Evolutionary conservation across 805 yeast species (phyloP), one percentile per base, ranked within the genome.

Genomic region (Torulaspora delbrueckii): DNA sequence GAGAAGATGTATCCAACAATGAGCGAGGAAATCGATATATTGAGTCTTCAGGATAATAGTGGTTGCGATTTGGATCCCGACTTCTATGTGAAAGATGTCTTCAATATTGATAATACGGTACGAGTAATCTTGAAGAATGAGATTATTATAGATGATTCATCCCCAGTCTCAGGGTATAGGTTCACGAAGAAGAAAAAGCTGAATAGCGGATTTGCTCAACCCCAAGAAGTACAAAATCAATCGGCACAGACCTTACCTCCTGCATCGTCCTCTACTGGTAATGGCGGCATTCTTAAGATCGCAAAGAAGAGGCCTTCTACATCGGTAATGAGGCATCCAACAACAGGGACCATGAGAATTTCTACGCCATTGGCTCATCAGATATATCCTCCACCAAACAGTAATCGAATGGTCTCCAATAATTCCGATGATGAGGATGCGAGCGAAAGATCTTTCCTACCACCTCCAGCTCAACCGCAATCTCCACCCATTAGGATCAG

Each of bases 61-160:
- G 75, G 74, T 46, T 84, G 90, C 54, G 95, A 86, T 59, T 66
- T 86, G 46, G 96, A 86, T 62, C 90, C 90, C 0, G 95, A 85
- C 48, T 86, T 81, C 52, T 49, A 63, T 2, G 83, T 81, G 0
- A 74, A 74, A 8, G 86, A 84, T 54, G 81, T 85, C 5, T 84
- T 86, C 56, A 78, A 72, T 42, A 63, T 66, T 10, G 72, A 68
- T 47, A 75, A 72, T 47, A 63, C 72, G 4, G 74, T 79, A 7
- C 64, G 75, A 33, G 81, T 77, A 2, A 52, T 77, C 2, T 53
- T 77, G 23, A 63, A 63, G 24, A 60, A 66, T 36, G 79, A 76
- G 25, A 46, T 75, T 30, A 63, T 59, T 35, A 43, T 69, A 0
- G 57, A 60, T 12, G 48, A 50, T 2, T 40, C 51, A 8, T 43